Evolutionary conservation across 352 stramenopile species (phyloP).

Genomic region (Globisporangium iwayamae): DNA sequence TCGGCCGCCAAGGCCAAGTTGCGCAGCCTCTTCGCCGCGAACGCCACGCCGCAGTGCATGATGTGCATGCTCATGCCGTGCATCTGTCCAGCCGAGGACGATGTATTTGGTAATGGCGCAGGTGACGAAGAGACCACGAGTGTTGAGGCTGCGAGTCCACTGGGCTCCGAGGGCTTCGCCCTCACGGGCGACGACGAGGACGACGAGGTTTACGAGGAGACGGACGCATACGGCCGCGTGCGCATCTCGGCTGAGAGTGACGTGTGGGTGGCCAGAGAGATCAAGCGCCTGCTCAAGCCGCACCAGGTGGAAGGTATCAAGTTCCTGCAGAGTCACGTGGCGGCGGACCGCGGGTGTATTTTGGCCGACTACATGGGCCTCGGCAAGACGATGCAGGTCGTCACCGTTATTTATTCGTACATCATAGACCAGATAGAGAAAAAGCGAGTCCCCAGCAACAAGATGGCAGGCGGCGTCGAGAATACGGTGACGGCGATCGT

Average conservation of each 20-base stretch:
- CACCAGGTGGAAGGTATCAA: slow-evolving; percentile 72
- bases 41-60: slow-evolving; percentile 56
- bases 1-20: slow-evolving; percentile 31
- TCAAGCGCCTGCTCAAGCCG: slow-evolving; percentile 72
- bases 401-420: slow-evolving; percentile 82
- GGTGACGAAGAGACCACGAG: slow-evolving; percentile 44
- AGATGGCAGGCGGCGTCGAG: background rate
- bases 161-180: slow-evolving; percentile 18
- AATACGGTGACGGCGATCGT: slow-evolving; percentile 71
- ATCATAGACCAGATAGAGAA: slow-evolving; percentile 48
- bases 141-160: slow-evolving; percentile 34
- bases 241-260: slow-evolving; percentile 25
- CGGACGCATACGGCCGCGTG: slow-evolving; percentile 57
- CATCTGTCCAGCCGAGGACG: slow-evolving; percentile 69
- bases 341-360: slow-evolving; percentile 66
- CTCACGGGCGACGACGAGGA: slow-evolving; percentile 13
- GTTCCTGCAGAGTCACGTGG: slow-evolving; percentile 64
- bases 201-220: slow-evolving; percentile 27
- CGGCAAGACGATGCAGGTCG: slow-evolving; percentile 87
- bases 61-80: slow-evolving; percentile 79
- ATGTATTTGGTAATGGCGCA: slow-evolving; percentile 5
- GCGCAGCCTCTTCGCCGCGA: slow-evolving; percentile 45
- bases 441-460: slow-evolving; percentile 2
- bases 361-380: slow-evolving; percentile 90
- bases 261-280: slow-evolving; percentile 69